Percentiles rank a stretch among this genome's conserved stretches.
Evolutionary conservation across 495 filamentous ascomycete genomes (phyloP).

Genomic region (Friedmanniomyces simplex): DNA sequence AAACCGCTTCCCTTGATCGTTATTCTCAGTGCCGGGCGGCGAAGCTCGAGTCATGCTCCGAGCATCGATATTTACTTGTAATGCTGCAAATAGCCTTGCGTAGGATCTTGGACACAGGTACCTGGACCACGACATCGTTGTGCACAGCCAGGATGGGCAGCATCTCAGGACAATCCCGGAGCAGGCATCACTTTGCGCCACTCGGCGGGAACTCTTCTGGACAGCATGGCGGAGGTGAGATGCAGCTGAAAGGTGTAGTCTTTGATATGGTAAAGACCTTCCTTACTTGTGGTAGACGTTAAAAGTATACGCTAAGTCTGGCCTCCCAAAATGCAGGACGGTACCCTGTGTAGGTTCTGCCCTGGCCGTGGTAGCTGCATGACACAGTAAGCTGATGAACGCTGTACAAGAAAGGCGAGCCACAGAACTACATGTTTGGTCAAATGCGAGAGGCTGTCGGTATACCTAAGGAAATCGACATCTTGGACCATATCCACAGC

Average conservation of each 20-base stretch:
- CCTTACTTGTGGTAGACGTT: no score
- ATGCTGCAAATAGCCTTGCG: background rate
- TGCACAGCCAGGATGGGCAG: background rate
- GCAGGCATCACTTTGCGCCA: background rate
- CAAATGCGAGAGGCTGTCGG: slow-evolving; percentile 42
- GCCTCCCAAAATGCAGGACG: background rate
- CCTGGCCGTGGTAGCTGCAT: background rate
- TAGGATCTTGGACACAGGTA: background rate
- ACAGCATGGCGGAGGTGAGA: background rate
- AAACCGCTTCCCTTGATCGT: background rate
- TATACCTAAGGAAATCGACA: slow-evolving; percentile 64
- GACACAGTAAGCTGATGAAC: background rate
- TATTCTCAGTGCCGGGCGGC: no score
- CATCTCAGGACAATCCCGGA: background rate
- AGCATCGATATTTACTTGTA: no score
- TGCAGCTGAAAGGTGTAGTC: background rate
- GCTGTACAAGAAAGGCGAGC: slow-evolving; percentile 42
- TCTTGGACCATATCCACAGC: slow-evolving; percentile 73
- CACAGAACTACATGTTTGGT: slow-evolving; percentile 72
- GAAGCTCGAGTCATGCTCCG: no score
- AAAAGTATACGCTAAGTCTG: no score
- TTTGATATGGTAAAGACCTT: background rate
- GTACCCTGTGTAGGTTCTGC: background rate
- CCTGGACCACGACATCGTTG: background rate
- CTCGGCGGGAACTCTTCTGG: background rate